Evolutionary conservation across 805 yeast genomes (phyloP).

Genomic region (Lachancea thermotolerans): DNA sequence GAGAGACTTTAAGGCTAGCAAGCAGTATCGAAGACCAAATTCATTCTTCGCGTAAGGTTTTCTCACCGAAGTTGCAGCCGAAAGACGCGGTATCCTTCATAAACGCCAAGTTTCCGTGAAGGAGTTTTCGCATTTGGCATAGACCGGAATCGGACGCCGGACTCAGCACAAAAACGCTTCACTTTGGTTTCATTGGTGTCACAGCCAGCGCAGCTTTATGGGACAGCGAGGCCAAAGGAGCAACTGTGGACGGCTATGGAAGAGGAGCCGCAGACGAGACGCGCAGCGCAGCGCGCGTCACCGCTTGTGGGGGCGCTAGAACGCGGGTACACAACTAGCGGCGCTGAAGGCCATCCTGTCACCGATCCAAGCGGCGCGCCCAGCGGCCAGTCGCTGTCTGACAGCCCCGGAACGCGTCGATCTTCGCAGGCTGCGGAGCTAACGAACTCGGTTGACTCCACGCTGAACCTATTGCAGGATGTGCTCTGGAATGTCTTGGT

Average conservation of each 20-base stretch:
- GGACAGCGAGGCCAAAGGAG: neutral
- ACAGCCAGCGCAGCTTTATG: neutral
- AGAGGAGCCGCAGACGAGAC: neutral
- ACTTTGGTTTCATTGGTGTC: neutral
- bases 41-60: too few species aligned
- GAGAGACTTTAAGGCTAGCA: neutral
- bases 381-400: too few species aligned
- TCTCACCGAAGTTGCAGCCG: too few species aligned
- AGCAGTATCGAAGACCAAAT: too few species aligned
- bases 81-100: too few species aligned
- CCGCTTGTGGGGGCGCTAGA: neutral
- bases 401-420: too few species aligned
- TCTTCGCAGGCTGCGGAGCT: neutral
- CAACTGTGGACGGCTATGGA: neutral
- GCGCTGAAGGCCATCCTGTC: too few species aligned
- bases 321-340: neutral
- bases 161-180: neutral
- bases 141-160: too few species aligned
- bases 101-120: too few species aligned
- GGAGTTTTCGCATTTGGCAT: too few species aligned
- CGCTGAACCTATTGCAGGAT: constrained; percentile 5
- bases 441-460: neutral
- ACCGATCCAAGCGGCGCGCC: too few species aligned
- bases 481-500: constrained; percentile 3
- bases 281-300: neutral